Conservation (phyloP, 176 grass and related monocot genomes). For the Carex pumila region DNA sequence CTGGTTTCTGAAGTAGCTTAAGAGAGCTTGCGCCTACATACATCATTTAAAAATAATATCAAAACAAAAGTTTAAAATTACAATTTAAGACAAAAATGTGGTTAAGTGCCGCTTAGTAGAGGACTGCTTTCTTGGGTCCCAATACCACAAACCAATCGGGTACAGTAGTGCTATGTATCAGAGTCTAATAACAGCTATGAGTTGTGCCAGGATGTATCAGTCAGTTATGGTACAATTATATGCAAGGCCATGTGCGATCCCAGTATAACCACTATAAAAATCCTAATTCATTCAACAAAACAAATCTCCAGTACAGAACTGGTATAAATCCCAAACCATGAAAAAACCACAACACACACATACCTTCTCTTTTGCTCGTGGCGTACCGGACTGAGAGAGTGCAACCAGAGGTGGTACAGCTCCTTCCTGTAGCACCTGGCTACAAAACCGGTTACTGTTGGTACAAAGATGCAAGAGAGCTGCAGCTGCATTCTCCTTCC, state of each 20-base stretch:
- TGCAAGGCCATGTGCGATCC: neutral
- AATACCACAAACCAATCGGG: neutral
- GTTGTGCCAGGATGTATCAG: neutral
- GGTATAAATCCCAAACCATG: constrained; percentile 1
- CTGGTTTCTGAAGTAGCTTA: constrained; percentile 72
- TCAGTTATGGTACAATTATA: neutral
- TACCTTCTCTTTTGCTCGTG: constrained; percentile 88
- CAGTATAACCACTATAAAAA: neutral
- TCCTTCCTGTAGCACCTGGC: constrained; percentile 75
- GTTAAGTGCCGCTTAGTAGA: neutral
- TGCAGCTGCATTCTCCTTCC: constrained; percentile 71
- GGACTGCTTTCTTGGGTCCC: neutral
- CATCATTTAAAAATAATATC: neutral
- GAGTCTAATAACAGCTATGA: neutral
- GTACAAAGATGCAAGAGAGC: constrained; percentile 70
- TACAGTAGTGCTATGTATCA: neutral
- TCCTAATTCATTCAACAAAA: neutral
- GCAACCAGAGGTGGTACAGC: constrained; percentile 70
- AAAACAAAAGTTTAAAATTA: neutral
- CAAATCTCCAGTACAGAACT: neutral
- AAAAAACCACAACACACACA: neutral
- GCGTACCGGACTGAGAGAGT: constrained; percentile 70
- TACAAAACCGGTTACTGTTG: constrained; percentile 61
- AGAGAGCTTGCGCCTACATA: constrained; percentile 70
- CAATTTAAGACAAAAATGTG: neutral